Percentiles rank a stretch among this genome's conserved stretches.
phyloP scores from a whole-genome alignment of 1,284 basidiomycete species.

The Sporisorium exsertum region DNA sequence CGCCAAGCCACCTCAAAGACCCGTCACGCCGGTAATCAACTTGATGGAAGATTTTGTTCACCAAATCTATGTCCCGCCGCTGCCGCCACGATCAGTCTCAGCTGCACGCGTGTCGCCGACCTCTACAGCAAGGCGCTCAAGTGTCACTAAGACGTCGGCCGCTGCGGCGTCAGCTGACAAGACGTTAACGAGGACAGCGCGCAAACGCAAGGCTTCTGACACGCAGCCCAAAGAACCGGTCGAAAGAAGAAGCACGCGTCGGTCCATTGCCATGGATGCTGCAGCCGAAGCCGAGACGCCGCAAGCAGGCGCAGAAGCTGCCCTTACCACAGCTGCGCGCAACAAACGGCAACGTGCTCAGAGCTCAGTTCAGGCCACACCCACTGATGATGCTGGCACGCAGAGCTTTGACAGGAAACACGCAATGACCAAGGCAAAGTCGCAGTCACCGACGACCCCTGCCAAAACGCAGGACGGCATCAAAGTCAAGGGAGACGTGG shows the following conservation, averaged over 20 bases:
- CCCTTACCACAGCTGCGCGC: constrained; percentile 4
- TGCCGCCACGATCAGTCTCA: constrained; percentile 1
- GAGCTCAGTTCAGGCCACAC: constrained; percentile 12
- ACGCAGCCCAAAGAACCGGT: constrained; percentile 9
- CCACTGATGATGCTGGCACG: background rate
- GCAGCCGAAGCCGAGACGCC: constrained; percentile 9
- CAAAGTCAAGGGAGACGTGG: constrained; percentile 73
- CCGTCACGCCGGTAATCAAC: constrained; percentile 26
- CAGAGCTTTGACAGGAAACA: background rate
- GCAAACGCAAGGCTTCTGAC: constrained; percentile 35
- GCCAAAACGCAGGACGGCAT: constrained; percentile 73
- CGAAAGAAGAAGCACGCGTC: constrained; percentile 38
- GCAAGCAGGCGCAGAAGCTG: background rate
- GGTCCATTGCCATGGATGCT: constrained; percentile 15
- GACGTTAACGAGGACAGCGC: constrained; percentile 6
- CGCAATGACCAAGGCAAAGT: constrained; percentile 20
- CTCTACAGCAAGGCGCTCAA: constrained; percentile 2
- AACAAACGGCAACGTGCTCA: constrained; percentile 30
- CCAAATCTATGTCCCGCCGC: constrained; percentile 37
- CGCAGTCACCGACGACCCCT: constrained; percentile 15
- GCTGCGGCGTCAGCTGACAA: constrained; percentile 12
- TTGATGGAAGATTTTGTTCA: constrained; percentile 52
- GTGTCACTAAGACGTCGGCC: background rate
- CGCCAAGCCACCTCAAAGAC: background rate
- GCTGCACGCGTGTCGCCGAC: constrained; percentile 7